Evolutionary conservation across 1,284 basidiomycete genomes (phyloP).

Genomic region (Neotropicomus parvogracilis): DNA sequence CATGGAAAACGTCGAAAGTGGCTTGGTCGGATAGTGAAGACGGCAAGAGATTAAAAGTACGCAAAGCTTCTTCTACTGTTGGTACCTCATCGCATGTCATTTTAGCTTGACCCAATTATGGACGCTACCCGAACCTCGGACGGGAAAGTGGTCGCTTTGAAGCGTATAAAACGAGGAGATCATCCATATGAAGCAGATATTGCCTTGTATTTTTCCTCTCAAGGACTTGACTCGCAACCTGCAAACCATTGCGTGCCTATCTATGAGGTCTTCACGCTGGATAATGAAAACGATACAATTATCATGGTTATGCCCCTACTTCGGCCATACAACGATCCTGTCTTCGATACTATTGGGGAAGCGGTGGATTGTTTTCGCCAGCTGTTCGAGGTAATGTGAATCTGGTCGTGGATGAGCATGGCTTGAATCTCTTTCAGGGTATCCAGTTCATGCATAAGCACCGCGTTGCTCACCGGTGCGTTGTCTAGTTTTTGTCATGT

Average conservation of each 20-base stretch:
- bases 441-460: conserved; percentile 4
- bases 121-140: conserved; percentile 14
- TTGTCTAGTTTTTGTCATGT: no score
- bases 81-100: not conserved
- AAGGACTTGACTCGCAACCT: not conserved
- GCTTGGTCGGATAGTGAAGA: conserved; percentile 3
- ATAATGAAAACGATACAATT: not conserved
- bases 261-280: not conserved
- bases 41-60: not conserved
- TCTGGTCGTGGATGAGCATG: no score
- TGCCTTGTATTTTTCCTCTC: not conserved
- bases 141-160: conserved; percentile 13
- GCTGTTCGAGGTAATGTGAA: not conserved
- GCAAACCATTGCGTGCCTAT: not conserved
- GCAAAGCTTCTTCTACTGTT: not conserved
- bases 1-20: conserved; percentile 29
- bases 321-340: not conserved
- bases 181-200: conserved; percentile 12
- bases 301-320: not conserved
- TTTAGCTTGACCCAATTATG: conserved; percentile 8
- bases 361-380: not conserved
- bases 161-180: not conserved
- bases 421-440: not conserved
- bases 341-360: not conserved
- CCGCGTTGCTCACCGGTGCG: not conserved